These are phyloP conservation scores for Davidsoniella virescens DNA, from an alignment of 2,329 filamentous ascomycete species.

Conservation along the genomic window DNA sequence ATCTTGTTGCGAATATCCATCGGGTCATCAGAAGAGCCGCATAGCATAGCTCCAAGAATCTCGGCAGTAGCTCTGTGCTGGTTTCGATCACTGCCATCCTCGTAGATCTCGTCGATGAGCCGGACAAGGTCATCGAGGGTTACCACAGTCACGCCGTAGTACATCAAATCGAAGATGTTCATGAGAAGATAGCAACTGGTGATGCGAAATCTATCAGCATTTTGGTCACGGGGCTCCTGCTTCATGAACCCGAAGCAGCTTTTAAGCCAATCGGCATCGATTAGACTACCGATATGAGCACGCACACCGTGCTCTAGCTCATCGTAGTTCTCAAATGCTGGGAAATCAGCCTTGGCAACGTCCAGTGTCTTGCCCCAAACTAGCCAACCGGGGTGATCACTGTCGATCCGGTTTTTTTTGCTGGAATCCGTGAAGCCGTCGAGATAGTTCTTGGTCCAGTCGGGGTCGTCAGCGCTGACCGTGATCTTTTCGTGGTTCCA, in stretches of 20 bases:
- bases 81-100: conserved; percentile 90
- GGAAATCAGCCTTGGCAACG: conserved; percentile 57
- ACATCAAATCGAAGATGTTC: conserved; percentile 78
- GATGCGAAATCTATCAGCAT: conserved; percentile 77
- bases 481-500: conserved; percentile 43
- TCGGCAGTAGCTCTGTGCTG: conserved; percentile 92
- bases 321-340: conserved; percentile 57
- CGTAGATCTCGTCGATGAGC: conserved; percentile 61
- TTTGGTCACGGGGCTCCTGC: conserved; percentile 76
- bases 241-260: conserved; percentile 88
- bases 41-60: conserved; percentile 73
- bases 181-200: conserved; percentile 73
- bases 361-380: conserved; percentile 84
- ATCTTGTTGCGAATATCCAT: conserved; percentile 56
- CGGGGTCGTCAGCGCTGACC: conserved; percentile 56
- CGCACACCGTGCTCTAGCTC: conserved; percentile 59
- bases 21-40: conserved; percentile 63
- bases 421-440: conserved; percentile 58
- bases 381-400: conserved; percentile 88
- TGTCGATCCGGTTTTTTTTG: conserved; percentile 73
- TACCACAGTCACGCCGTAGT: conserved; percentile 58
- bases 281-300: conserved; percentile 59
- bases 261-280: conserved; percentile 73
- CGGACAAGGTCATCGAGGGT: conserved; percentile 82
- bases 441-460: conserved; percentile 67